These are phyloP conservation scores for Wickerhamiella sergipiensis DNA, from an alignment of 805 yeast genomes.

Conservation along the genomic window DNA sequence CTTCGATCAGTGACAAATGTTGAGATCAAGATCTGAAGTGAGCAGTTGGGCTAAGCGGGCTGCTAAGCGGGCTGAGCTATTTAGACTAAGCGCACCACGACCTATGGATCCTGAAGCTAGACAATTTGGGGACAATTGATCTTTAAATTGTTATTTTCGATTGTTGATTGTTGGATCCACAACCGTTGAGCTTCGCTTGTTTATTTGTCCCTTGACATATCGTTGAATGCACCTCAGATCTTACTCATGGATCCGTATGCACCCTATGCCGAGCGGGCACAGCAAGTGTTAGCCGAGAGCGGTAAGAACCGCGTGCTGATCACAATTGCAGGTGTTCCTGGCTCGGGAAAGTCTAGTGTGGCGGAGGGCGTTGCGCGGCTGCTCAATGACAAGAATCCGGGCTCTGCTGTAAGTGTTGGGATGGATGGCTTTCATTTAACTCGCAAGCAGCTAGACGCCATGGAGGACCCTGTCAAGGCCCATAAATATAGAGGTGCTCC, in stretches of 20 bases:
- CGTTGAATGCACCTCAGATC: too few species aligned
- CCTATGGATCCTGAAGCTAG: too few species aligned
- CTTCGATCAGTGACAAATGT: background rate
- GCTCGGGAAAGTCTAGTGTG: conserved; percentile 70
- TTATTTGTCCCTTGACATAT: too few species aligned
- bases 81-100: too few species aligned
- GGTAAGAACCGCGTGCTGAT: conserved; percentile 33
- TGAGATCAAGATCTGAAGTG: too few species aligned
- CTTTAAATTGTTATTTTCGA: too few species aligned
- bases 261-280: background rate
- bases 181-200: too few species aligned
- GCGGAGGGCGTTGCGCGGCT: conserved; percentile 34
- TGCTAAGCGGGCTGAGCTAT: too few species aligned
- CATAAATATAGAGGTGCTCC: conserved; percentile 69
- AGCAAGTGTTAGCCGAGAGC: background rate
- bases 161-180: too few species aligned
- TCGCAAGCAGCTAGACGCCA: conserved; percentile 31
- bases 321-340: conserved; percentile 65
- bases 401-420: conserved; percentile 29
- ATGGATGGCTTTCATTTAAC: conserved; percentile 76
- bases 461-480: conserved; percentile 46
- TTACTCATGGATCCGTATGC: background rate
- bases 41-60: too few species aligned
- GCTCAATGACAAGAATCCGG: conserved; percentile 23
- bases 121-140: too few species aligned